A percentile compares a stretch with the other conserved stretches of the same genome.
These are phyloP conservation scores for Leccinum variicolor DNA, from an alignment of 768 basidiomycete genomes.

Conservation along the genomic window DNA sequence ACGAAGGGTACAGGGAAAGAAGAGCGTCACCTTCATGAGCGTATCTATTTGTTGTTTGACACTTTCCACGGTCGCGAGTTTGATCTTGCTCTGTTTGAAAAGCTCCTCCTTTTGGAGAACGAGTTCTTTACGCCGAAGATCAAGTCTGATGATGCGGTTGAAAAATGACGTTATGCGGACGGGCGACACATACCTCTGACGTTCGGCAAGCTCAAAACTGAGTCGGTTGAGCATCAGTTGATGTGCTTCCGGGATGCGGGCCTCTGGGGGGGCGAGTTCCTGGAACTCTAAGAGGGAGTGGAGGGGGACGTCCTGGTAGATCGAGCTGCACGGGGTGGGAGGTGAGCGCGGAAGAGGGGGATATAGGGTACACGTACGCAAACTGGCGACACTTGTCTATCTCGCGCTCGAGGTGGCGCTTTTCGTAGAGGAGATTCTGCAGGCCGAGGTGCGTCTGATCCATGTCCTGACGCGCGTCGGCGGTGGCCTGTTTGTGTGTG, in stretches of 20 bases:
- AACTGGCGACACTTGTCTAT: slow-evolving; percentile 93
- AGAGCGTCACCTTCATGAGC: slow-evolving; percentile 58
- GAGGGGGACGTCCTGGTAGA: slow-evolving; percentile 84
- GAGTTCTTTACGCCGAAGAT: slow-evolving; percentile 67
- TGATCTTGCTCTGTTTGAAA: slow-evolving; percentile 75
- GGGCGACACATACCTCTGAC: slow-evolving; percentile 61
- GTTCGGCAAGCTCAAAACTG: slow-evolving; percentile 83
- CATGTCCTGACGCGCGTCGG: slow-evolving; percentile 81
- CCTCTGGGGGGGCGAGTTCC: slow-evolving; percentile 64
- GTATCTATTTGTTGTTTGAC: slow-evolving; percentile 77
- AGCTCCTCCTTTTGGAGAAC: slow-evolving; percentile 70
- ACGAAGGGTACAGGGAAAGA: slow-evolving; percentile 1
- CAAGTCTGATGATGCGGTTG: slow-evolving; percentile 48
- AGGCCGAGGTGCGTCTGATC: slow-evolving; percentile 84
- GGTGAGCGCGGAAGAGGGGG: not conserved
- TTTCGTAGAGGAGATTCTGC: slow-evolving; percentile 87
- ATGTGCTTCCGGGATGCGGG: slow-evolving; percentile 65
- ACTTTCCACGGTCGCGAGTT: slow-evolving; percentile 67
- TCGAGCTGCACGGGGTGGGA: slow-evolving; percentile 49
- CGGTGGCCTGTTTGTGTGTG: slow-evolving; percentile 65
- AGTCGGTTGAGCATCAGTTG: slow-evolving; percentile 86
- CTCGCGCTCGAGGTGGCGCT: slow-evolving; percentile 85
- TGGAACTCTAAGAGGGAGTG: slow-evolving; percentile 68
- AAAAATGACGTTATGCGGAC: not conserved
- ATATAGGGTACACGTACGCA: slow-evolving; percentile 51